phyloP scores from a whole-genome alignment of 768 basidiomycete genomes.

The Hypholoma sublateritium region DNA sequence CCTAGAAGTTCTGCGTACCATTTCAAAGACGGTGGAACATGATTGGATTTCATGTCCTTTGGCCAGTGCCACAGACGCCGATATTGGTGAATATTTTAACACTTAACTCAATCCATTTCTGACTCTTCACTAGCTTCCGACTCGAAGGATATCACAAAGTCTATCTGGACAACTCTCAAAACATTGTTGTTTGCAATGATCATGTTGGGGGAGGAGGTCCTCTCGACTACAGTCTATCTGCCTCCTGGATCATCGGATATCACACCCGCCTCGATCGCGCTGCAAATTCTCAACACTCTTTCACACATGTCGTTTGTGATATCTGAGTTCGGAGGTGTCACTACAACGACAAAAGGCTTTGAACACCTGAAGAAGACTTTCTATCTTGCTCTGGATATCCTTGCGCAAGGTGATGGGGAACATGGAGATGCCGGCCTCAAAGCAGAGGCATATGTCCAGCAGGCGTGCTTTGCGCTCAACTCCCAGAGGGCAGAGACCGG shows the following conservation, averaged over 20 bases:
- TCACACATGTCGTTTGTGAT: constrained; percentile 75
- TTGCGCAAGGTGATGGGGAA: constrained; percentile 40
- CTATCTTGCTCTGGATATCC: constrained; percentile 75
- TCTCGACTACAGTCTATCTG: constrained; percentile 55
- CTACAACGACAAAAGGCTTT: constrained; percentile 58
- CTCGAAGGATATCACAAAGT: constrained; percentile 42
- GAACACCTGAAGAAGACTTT: constrained; percentile 72
- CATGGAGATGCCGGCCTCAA: constrained; percentile 16
- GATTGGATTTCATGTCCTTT: constrained; percentile 48
- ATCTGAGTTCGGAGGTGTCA: constrained; percentile 76
- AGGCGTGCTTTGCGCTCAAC: constrained; percentile 24
- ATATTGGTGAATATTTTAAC: constrained; percentile 26
- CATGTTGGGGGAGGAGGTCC: constrained; percentile 64
- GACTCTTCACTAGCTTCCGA: constrained; percentile 35
- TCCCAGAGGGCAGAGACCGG: constrained; percentile 26
- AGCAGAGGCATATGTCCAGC: constrained; percentile 29
- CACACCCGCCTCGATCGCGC: constrained; percentile 50
- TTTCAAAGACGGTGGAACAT: constrained; percentile 43
- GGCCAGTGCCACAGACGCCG: constrained; percentile 31
- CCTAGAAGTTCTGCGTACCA: constrained; percentile 29
- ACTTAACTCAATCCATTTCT: background rate
- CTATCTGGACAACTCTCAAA: constrained; percentile 70
- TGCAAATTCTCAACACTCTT: constrained; percentile 54
- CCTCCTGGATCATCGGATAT: constrained; percentile 34
- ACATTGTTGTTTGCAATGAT: constrained; percentile 72